Evolutionary conservation across 441 rosid species (phyloP).

Genomic region (Gossypium gossypioides): DNA sequence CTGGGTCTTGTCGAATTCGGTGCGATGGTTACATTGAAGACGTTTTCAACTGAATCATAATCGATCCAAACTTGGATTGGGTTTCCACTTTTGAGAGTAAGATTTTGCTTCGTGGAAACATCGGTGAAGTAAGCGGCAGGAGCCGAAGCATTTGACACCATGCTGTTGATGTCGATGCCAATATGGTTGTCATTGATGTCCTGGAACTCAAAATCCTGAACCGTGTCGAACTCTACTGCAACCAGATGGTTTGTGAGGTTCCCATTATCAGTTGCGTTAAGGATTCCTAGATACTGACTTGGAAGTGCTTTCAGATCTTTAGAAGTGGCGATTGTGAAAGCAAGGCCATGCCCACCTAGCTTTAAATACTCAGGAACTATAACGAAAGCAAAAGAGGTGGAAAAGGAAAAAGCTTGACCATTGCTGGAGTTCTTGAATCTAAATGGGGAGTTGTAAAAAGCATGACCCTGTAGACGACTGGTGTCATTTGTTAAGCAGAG

Average conservation of each 20-base stretch:
- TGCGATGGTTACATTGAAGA: constrained; percentile 48
- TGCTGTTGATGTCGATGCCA: constrained; percentile 63
- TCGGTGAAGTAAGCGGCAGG: constrained; percentile 32
- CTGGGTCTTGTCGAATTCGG: constrained; percentile 45
- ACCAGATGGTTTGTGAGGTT: constrained; percentile 44
- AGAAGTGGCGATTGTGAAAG: constrained; percentile 48
- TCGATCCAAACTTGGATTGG: constrained; percentile 61
- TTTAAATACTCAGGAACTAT: constrained; percentile 49
- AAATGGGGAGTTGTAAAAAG: constrained; percentile 42
- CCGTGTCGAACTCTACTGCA: constrained; percentile 74
- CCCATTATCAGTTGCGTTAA: constrained; percentile 45
- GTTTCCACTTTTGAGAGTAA: constrained; percentile 52
- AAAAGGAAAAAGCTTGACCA: constrained; percentile 42
- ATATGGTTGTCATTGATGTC: constrained; percentile 67
- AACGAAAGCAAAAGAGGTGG: constrained; percentile 51
- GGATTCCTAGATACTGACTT: constrained; percentile 70
- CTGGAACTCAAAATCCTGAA: constrained; percentile 55
- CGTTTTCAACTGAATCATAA: constrained; percentile 35
- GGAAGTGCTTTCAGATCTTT: constrained; percentile 35
- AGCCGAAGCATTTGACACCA: constrained; percentile 36
- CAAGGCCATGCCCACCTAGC: constrained; percentile 76
- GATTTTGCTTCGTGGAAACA: constrained; percentile 24
- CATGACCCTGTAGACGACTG: constrained; percentile 37
- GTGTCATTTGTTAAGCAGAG: constrained; percentile 46
- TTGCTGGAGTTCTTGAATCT: constrained; percentile 37